Conservation (phyloP, 2,329 filamentous ascomycete species). For the Fusarium lateritium region DNA sequence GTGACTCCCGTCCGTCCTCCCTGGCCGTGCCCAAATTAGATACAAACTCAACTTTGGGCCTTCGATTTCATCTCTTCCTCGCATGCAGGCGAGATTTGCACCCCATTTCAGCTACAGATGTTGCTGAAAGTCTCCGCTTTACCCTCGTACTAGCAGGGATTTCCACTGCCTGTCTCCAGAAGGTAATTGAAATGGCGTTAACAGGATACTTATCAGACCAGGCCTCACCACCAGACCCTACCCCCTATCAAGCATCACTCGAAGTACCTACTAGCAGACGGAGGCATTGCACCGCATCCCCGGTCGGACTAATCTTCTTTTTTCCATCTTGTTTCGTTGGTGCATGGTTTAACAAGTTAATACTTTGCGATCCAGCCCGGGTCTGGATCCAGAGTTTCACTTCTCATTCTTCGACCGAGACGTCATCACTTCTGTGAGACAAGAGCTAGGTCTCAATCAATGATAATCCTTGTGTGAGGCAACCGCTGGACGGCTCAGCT, state of each 20-base stretch:
- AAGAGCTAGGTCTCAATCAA: conserved; percentile 12
- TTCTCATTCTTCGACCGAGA: conserved; percentile 18
- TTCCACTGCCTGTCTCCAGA: conserved; percentile 21
- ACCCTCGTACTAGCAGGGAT: conserved; percentile 42
- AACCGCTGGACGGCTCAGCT: conserved; percentile 13
- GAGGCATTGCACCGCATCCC: conserved; percentile 34
- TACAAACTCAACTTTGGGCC: conserved; percentile 20
- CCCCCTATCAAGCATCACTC: background rate
- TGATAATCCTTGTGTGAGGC: conserved; percentile 1
- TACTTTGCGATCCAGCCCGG: conserved; percentile 19
- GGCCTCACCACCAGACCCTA: background rate
- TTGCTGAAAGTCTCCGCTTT: conserved; percentile 40
- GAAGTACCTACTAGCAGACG: conserved; percentile 42
- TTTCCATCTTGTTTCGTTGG: conserved; percentile 41
- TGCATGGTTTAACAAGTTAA: conserved; percentile 6
- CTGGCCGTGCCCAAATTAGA: conserved; percentile 29
- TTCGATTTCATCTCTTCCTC: conserved; percentile 43
- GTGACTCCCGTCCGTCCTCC: background rate
- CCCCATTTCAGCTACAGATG: conserved; percentile 39
- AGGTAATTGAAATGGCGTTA: conserved; percentile 34
- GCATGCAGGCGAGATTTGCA: conserved; percentile 48
- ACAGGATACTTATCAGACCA: conserved; percentile 5
- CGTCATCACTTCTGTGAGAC: conserved; percentile 35
- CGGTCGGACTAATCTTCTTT: conserved; percentile 41
- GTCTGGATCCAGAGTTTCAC: conserved; percentile 25